Percentiles rank a stretch among this genome's conserved stretches.
phyloP scores from a whole-genome alignment of 192 early-diverging fungal genomes.

The Piromyces finnis region DNA sequence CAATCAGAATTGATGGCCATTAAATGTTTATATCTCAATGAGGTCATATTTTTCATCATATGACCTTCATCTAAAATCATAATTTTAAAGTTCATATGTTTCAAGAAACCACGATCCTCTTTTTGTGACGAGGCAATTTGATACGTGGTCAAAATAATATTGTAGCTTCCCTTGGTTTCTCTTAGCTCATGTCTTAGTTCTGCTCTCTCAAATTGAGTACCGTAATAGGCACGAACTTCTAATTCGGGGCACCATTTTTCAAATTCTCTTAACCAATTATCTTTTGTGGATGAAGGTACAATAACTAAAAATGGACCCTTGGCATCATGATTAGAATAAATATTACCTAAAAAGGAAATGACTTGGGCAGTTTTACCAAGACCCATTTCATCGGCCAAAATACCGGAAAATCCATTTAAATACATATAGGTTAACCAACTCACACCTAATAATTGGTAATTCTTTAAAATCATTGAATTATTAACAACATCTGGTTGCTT shows the following conservation, averaged over 20 bases:
- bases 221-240: conserved; percentile 39
- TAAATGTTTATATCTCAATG: conserved; percentile 56
- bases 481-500: conserved; percentile 42
- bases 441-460: conserved; percentile 74
- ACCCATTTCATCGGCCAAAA: conserved; percentile 62
- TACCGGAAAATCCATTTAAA: conserved; percentile 52
- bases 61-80: conserved; percentile 71
- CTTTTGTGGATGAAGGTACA: conserved; percentile 73
- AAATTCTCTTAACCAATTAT: conserved; percentile 85
- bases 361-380: conserved; percentile 87
- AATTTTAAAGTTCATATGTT: conserved; percentile 32
- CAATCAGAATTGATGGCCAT: conserved; percentile 40
- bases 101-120: conserved; percentile 57
- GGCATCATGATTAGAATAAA: conserved; percentile 9
- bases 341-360: conserved; percentile 50
- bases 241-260: conserved; percentile 44
- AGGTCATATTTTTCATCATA: conserved; percentile 77
- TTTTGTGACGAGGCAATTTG: conserved; percentile 48
- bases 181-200: conserved; percentile 27
- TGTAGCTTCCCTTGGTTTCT: conserved; percentile 20
- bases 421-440: conserved; percentile 68
- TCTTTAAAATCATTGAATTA: conserved; percentile 41
- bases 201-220: conserved; percentile 23
- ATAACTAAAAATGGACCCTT: conserved; percentile 58
- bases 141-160: conserved; percentile 71